Percentiles rank a stretch among this genome's conserved stretches.
These are phyloP conservation scores for Lachnellula willkommii DNA, from an alignment of 2,329 filamentous ascomycete genomes.

Conservation along the genomic window DNA sequence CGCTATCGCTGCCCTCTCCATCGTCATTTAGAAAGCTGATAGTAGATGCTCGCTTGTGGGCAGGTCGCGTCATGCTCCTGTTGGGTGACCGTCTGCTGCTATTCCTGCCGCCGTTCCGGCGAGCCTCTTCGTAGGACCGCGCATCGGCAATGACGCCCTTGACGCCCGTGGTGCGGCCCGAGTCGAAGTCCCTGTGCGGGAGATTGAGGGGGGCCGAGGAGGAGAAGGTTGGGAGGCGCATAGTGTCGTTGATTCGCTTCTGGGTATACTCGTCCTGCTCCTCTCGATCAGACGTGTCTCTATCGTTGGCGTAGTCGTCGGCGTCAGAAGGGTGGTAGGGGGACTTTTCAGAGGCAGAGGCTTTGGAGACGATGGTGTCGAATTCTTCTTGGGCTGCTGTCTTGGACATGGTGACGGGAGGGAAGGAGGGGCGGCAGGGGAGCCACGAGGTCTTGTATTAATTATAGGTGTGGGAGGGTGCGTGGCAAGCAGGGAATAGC, in stretches of 20 bases:
- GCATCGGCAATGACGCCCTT: slow-evolving; percentile 86
- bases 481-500: slow-evolving; percentile 4
- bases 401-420: slow-evolving; percentile 15
- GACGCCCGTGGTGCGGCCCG: slow-evolving; percentile 69
- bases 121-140: slow-evolving; percentile 66
- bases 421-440: slow-evolving; percentile 10
- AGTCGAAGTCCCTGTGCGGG: slow-evolving; percentile 58
- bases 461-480: slow-evolving; percentile 5
- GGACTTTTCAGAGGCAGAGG: slow-evolving; percentile 32
- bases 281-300: slow-evolving; percentile 51
- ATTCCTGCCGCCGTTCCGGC: slow-evolving; percentile 34
- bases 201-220: slow-evolving; percentile 51
- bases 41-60: slow-evolving; percentile 19
- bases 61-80: slow-evolving; percentile 10
- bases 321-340: slow-evolving; percentile 51
- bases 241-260: slow-evolving; percentile 54
- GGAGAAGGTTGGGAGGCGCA: slow-evolving; percentile 58
- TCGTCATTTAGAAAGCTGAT: slow-evolving; percentile 24
- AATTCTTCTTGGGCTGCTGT: slow-evolving; percentile 64
- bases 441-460: slow-evolving; percentile 18
- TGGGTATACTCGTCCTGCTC: slow-evolving; percentile 36
- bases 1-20: slow-evolving; percentile 33
- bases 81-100: slow-evolving; percentile 43
- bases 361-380: slow-evolving; percentile 55
- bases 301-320: slow-evolving; percentile 42